phyloP scores from a whole-genome alignment of 768 basidiomycete genomes.

The Mycena vitilis region DNA sequence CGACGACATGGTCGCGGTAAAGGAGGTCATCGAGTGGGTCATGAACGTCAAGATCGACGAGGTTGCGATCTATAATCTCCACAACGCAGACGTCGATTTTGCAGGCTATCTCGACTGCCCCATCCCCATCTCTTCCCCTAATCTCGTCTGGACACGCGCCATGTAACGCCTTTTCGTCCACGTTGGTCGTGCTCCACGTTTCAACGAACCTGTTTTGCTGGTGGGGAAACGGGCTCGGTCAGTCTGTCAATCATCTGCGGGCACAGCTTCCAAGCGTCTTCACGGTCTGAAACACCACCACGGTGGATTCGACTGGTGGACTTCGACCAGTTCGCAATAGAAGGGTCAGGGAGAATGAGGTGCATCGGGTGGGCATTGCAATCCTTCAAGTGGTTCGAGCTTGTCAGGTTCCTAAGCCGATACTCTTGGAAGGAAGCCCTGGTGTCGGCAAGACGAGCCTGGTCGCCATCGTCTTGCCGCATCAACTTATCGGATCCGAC shows the following conservation, averaged over 20 bases:
- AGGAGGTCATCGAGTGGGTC: slow-evolving; percentile 89
- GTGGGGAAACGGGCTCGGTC: slow-evolving; percentile 98
- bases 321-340: slow-evolving; percentile 90
- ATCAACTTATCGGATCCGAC: slow-evolving; percentile 99
- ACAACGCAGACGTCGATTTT: slow-evolving; percentile 53
- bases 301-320: slow-evolving; percentile 94
- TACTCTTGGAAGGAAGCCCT: slow-evolving; percentile 96
- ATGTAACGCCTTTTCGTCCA: slow-evolving; percentile 92
- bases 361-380: slow-evolving; percentile 54
- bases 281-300: slow-evolving; percentile 92
- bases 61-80: slow-evolving; percentile 70
- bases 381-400: slow-evolving; percentile 79
- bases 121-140: slow-evolving; percentile 54
- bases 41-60: slow-evolving; percentile 92
- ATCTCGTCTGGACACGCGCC: slow-evolving; percentile 91
- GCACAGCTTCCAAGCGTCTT: slow-evolving; percentile 68
- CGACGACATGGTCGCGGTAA: slow-evolving; percentile 92
- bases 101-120: slow-evolving; percentile 66
- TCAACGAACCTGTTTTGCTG: slow-evolving; percentile 93
- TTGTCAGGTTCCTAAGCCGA: slow-evolving; percentile 89
- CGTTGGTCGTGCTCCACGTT: slow-evolving; percentile 84
- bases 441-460: slow-evolving; percentile 98
- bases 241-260: slow-evolving; percentile 90
- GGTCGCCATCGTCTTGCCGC: slow-evolving; percentile 81
- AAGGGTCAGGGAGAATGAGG: slow-evolving; percentile 62